Conservation (phyloP, 257 asterid species). For the Datura wrightii region DNA sequence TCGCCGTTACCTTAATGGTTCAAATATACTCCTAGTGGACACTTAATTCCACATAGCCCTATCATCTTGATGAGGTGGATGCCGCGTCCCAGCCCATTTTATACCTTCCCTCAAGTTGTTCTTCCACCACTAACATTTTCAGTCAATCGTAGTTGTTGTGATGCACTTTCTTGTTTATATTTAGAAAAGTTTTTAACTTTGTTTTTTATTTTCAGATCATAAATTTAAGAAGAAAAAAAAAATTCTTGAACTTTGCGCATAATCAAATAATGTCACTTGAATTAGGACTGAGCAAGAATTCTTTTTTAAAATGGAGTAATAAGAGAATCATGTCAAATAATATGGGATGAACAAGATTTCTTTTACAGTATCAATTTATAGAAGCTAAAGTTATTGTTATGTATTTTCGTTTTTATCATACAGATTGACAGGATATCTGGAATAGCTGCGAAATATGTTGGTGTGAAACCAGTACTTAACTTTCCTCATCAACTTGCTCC, state of each 20-base stretch:
- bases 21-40: neutral
- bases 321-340: neutral
- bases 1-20: too few species aligned
- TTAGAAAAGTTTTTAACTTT: neutral
- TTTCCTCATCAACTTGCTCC: constrained; percentile 57
- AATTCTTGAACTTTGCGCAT: too few species aligned
- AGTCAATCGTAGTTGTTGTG: too few species aligned
- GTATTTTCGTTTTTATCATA: neutral
- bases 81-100: neutral
- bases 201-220: neutral
- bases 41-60: neutral
- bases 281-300: neutral
- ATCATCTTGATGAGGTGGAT: neutral
- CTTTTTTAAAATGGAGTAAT: neutral
- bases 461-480: constrained; percentile 56
- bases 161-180: neutral
- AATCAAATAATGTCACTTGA: neutral
- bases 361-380: neutral
- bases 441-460: constrained; percentile 74
- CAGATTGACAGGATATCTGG: constrained; percentile 80
- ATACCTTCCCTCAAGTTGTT: neutral
- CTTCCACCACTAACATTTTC: neutral
- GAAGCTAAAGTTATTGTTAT: neutral
- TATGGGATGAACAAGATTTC: neutral
- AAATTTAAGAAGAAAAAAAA: too few species aligned